Evolutionary conservation across 2,329 filamentous ascomycete species (phyloP).

Genomic region (Penicillium hordei): DNA sequence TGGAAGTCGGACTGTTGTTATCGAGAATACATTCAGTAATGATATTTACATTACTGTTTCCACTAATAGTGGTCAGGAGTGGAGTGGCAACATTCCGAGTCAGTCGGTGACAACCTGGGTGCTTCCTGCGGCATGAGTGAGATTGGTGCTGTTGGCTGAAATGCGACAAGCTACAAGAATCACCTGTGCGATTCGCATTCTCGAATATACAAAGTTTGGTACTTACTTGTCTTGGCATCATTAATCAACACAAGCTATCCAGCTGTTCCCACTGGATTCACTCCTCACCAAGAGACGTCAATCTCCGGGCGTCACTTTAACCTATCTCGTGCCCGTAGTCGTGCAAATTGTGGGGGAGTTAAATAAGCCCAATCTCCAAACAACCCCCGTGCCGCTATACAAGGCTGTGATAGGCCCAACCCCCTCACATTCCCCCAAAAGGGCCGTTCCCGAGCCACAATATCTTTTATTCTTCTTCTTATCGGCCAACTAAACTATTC

Average conservation of each 20-base stretch:
- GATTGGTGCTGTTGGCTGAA: neutral
- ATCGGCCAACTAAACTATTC: neutral
- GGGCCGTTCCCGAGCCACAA: neutral
- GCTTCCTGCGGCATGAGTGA: constrained; percentile 17
- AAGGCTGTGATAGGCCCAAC: neutral
- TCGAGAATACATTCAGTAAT: constrained; percentile 50
- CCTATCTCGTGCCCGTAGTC: neutral
- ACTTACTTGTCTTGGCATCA: neutral
- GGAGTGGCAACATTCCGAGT: constrained; percentile 31
- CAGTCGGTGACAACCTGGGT: constrained; percentile 34
- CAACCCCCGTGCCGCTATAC: neutral
- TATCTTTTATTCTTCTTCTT: neutral
- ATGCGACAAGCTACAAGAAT: neutral
- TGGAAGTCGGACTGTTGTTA: constrained; percentile 47
- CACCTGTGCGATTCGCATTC: neutral
- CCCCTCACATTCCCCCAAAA: neutral
- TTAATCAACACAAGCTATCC: neutral
- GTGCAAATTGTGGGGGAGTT: neutral
- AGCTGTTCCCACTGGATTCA: neutral
- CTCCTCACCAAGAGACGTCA: neutral
- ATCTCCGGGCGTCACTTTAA: neutral
- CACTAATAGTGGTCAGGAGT: constrained; percentile 23
- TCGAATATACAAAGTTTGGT: neutral
- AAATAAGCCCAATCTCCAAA: neutral
- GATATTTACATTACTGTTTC: constrained; percentile 45